Evolutionary conservation across 495 filamentous ascomycete genomes (phyloP).

Genomic region (Cercophora scortea): DNA sequence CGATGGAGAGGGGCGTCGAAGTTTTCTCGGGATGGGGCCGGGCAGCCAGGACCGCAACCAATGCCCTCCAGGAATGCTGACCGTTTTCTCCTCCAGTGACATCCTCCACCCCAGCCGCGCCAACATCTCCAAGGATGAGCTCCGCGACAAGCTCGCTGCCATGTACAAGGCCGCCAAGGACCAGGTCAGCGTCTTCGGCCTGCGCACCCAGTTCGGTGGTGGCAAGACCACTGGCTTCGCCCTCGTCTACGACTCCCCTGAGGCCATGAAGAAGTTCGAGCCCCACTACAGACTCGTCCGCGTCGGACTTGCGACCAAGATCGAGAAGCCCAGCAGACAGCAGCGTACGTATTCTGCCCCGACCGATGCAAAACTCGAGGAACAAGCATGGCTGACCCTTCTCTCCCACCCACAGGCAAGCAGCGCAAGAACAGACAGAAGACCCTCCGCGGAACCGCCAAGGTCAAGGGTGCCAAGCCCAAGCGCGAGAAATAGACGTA

Average conservation of each 20-base stretch:
- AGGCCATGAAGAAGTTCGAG: conserved; percentile 99
- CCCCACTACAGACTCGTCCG: conserved; percentile 93
- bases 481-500: conserved; percentile 55
- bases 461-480: conserved; percentile 77
- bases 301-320: conserved; percentile 81
- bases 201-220: conserved; percentile 97
- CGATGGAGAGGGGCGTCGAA: background rate
- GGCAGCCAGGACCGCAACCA: background rate
- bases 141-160: conserved; percentile 86
- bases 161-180: conserved; percentile 98
- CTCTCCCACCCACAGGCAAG: conserved; percentile 67
- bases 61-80: conserved; percentile 3
- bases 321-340: conserved; percentile 93
- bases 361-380: background rate
- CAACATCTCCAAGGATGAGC: conserved; percentile 98
- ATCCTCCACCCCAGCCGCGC: conserved; percentile 97
- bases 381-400: conserved; percentile 23
- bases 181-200: conserved; percentile 92
- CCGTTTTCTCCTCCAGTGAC: conserved; percentile 53
- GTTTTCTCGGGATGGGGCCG: background rate
- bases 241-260: conserved; percentile 92
- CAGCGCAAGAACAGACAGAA: conserved; percentile 99
- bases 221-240: conserved; percentile 99
- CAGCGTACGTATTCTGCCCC: conserved; percentile 69
- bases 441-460: conserved; percentile 94